Evolutionary conservation across 2,329 filamentous ascomycete genomes (phyloP), one percentile per base, ranked within the genome.

Genomic region (Penicillium sp.): DNA sequence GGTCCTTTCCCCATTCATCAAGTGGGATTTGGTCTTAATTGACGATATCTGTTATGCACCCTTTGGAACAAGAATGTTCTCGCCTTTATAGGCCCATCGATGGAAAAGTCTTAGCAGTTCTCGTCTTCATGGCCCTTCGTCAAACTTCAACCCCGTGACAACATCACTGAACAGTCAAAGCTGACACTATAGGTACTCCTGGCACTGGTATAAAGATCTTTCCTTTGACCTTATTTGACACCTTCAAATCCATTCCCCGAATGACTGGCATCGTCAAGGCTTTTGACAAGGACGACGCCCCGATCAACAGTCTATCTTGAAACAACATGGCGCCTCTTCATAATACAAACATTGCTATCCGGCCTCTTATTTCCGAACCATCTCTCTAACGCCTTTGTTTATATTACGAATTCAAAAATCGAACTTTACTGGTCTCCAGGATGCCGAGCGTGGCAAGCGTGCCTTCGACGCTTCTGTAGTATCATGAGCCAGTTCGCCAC

Each of bases 401-500:
- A 50, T 51, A 42, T 40, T 53, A 11, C 15, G 31, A 27, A 22
- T 54, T 1, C 22, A 51, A 35, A 27, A 50, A 25, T 49, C 51
- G 6, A 52, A 15, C 18, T 27, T 51, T 8, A 14, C 40, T 9
- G 8, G n/a, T 22, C 22, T 51, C 23, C 18, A 54, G 9, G 60
- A 66, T 35, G 31, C 48, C 8, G 59, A 63, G 35, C 26, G 42
- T 12, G 64, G 58, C 3, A 62, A 56, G 43, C 48, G 42, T 14
- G 42, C 55, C 31, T 62, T 62, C 41, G 56, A 60, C 35, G 27
- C 27, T 29, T 31, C 49, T 23, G 59, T 49, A 7, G 43, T 63
- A 18, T 53, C 40, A 29, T 47, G 62, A n/a, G 43, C 59, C 23
- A 47, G 54, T 2, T 42, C 51, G 40, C 46, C 50, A 15, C 60